Evolutionary conservation across 306 rosid species (phyloP), one percentile per base, ranked within the genome.

Genomic region (Mimosa bimucronata): DNA sequence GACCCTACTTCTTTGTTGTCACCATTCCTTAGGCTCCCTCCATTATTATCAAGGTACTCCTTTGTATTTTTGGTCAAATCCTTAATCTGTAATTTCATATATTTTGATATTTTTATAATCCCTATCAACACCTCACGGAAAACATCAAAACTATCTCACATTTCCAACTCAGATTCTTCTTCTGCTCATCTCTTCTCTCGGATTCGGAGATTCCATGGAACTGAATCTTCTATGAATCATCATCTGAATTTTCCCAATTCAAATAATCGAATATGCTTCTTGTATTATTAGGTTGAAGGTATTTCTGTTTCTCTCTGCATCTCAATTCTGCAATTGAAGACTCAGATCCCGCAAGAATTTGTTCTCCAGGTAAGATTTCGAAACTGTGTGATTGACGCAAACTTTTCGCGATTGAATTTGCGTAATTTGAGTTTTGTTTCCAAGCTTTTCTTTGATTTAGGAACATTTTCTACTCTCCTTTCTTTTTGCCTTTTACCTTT

Each of bases 291-390:
- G 5, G n/a, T 41, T 13, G 30, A 69, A 4, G 3, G 25, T 28
- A 23, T 15, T 48, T 30, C 10, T 7, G 18, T 25, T 58, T 13
- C 34, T 18, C 12, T 53, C 76, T 40, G 7, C 60, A 52, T 55
- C 44, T 55, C 19, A 71, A 14, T 71, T 30, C 48, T 7, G 7
- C 28, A 29, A n/a, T 45, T 13, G 28, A 58, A 7, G 44, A 73
- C 66, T 79, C 62, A 25, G 42, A 53, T 52, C 68, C 23, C 15
- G 25, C 14, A 40, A 68, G 16, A 40, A 55, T 38, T 26, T 9
- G n/a, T 9, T 58, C 38, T 79, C 77, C 82, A n/a, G 82, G 82
- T 79, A 42, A 60, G 6, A 45, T 44, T 16, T 19, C 15, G 3
- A 34, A 14, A 15, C 42, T 29, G 23, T 64, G 6, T 16, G 13